phyloP scores from a whole-genome alignment of 306 rosid genomes.

The Elaeagnus macrophylla region DNA sequence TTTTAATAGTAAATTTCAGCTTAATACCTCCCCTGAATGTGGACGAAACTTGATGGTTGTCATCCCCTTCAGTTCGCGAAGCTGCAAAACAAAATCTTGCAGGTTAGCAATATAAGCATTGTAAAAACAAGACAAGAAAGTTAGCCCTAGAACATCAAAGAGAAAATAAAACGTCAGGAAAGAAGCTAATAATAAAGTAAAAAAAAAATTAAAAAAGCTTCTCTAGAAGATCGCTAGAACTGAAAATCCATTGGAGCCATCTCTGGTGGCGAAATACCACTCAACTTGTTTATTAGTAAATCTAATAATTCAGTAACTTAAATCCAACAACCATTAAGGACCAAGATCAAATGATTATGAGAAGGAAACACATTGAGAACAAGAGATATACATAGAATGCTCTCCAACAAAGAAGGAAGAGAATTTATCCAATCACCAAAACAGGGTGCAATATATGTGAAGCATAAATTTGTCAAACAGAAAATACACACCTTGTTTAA shows the following conservation, averaged over 20 bases:
- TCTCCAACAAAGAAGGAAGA: not conserved
- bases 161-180: too few relatives aligned
- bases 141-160: too few relatives aligned
- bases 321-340: too few relatives aligned
- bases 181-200: too few relatives aligned
- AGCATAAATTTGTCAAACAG: slow-evolving; percentile 1
- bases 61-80: slow-evolving; percentile 97
- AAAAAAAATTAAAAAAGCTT: too few relatives aligned
- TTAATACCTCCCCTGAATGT: slow-evolving; percentile 88
- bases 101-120: slow-evolving; percentile 11
- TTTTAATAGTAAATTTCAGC: slow-evolving; percentile 4
- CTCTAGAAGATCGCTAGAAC: too few relatives aligned
- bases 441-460: not conserved
- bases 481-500: slow-evolving; percentile 66
- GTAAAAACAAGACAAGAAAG: too few relatives aligned
- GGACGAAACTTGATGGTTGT: slow-evolving; percentile 95
- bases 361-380: not conserved
- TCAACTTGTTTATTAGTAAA: too few relatives aligned
- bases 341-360: too few relatives aligned
- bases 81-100: slow-evolving; percentile 47
- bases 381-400: not conserved
- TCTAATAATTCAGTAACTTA: too few relatives aligned
- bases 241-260: too few relatives aligned
- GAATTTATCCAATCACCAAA: slow-evolving; percentile 7
- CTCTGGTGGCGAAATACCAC: too few relatives aligned